Evolutionary conservation across 768 basidiomycete genomes (phyloP).

Genomic region (Sporobolomyces roseus): DNA sequence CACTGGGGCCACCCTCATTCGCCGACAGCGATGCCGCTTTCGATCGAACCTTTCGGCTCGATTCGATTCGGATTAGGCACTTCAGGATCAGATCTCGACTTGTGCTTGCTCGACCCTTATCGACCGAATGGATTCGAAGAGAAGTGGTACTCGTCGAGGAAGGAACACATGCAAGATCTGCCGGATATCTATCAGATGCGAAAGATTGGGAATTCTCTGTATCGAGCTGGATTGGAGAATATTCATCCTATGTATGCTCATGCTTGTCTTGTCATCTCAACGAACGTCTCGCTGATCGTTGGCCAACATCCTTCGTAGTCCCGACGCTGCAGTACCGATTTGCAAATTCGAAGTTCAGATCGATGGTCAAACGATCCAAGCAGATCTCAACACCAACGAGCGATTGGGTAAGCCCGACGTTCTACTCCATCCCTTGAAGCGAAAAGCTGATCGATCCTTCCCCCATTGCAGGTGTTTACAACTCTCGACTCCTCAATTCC

Average conservation of each 20-base stretch:
- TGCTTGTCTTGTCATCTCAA: neutral
- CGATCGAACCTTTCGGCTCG: constrained; percentile 41
- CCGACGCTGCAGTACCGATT: constrained; percentile 43
- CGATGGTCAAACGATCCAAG: constrained; percentile 34
- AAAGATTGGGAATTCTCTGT: constrained; percentile 10
- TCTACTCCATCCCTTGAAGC: too few species aligned
- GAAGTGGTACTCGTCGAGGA: constrained; percentile 25
- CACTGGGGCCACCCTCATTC: constrained; percentile 34
- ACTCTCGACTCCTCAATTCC: constrained; percentile 54
- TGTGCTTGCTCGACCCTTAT: constrained; percentile 44
- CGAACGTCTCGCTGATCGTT: neutral
- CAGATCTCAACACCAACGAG: constrained; percentile 61
- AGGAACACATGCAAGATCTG: constrained; percentile 1
- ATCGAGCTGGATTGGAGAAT: constrained; percentile 16
- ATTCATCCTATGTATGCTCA: constrained; percentile 23
- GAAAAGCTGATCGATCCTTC: neutral
- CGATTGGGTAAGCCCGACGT: constrained; percentile 57
- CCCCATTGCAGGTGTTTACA: constrained; percentile 28
- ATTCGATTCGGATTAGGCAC: constrained; percentile 42
- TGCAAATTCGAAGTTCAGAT: constrained; percentile 39
- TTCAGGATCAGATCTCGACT: constrained; percentile 41
- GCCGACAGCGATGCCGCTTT: constrained; percentile 11
- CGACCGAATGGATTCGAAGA: constrained; percentile 42
- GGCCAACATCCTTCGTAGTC: constrained; percentile 43
- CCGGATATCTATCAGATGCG: constrained; percentile 42